Conservation (phyloP, 495 filamentous ascomycete genomes). For the Lophiostoma macrostomum region DNA sequence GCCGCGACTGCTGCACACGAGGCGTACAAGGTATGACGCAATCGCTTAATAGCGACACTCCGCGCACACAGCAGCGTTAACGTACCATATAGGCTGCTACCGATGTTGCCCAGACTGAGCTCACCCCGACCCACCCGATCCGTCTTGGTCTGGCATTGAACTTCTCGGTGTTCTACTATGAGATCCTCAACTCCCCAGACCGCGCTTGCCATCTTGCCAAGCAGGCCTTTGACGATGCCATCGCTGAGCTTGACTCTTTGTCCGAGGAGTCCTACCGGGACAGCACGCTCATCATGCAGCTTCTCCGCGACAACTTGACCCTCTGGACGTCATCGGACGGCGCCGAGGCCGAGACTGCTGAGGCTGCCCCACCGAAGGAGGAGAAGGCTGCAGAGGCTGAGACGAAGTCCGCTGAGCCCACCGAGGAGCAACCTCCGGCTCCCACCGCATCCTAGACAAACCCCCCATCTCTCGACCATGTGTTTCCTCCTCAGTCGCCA, state of each 20-base stretch:
- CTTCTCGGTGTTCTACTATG: conserved; percentile 99
- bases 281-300: conserved; percentile 99
- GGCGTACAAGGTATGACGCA: conserved; percentile 76
- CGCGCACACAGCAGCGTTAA: neutral
- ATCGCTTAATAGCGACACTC: too few species aligned
- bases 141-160: conserved; percentile 96
- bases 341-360: conserved; percentile 70
- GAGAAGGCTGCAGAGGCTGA: conserved; percentile 45
- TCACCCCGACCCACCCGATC: conserved; percentile 98
- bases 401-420: conserved; percentile 45
- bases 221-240: conserved; percentile 98
- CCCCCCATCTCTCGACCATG: conserved; percentile 23
- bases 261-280: conserved; percentile 99
- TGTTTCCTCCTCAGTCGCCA: conserved; percentile 22
- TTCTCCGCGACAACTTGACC: conserved; percentile 98
- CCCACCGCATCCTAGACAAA: conserved; percentile 33
- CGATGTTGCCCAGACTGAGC: conserved; percentile 95
- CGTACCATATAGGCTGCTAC: conserved; percentile 64
- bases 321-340: conserved; percentile 98
- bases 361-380: conserved; percentile 54
- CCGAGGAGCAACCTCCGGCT: conserved; percentile 35
- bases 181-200: conserved; percentile 98
- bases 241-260: conserved; percentile 97
- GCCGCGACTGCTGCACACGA: conserved; percentile 92
- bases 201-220: conserved; percentile 99